These are phyloP conservation scores for Rosa multiflora DNA, from an alignment of 306 rosid species.

Conservation along the genomic window DNA sequence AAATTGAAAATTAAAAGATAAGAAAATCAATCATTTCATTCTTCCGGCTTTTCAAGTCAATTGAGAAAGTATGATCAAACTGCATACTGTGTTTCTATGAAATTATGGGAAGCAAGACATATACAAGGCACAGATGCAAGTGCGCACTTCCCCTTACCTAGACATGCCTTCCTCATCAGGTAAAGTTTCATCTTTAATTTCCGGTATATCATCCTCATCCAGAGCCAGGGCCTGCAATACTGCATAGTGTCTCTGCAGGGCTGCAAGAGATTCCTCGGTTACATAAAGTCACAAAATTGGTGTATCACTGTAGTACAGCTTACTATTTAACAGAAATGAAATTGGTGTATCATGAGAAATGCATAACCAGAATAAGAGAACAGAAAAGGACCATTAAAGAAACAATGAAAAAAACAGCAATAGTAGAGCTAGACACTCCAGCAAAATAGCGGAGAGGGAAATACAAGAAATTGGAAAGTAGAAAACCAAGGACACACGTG, in stretches of 20 bases:
- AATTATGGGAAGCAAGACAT: background rate
- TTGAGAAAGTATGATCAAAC: background rate
- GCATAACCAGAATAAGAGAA: background rate
- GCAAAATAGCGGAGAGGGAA: background rate
- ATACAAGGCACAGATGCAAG: background rate
- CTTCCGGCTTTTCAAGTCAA: background rate
- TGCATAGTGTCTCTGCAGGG: slow-evolving; percentile 93
- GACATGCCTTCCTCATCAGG: slow-evolving; percentile 95
- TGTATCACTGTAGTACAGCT: background rate
- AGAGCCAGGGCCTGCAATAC: slow-evolving; percentile 85
- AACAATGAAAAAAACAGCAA: background rate
- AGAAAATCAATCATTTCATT: background rate
- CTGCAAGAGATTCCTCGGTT: slow-evolving; percentile 42
- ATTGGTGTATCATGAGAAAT: background rate
- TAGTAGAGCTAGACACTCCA: background rate
- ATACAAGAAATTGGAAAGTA: too few relatives aligned
- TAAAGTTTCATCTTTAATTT: slow-evolving; percentile 72
- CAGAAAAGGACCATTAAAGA: too few relatives aligned
- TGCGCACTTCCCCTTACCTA: slow-evolving; percentile 42
- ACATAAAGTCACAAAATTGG: background rate
- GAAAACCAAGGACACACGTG: background rate
- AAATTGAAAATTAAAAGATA: background rate
- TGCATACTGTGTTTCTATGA: background rate
- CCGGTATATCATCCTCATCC: slow-evolving; percentile 85
- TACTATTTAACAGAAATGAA: slow-evolving; percentile 1